phyloP scores from a whole-genome alignment of 176 grass and related monocot genomes.

The Bolboschoenus planiculmis region DNA sequence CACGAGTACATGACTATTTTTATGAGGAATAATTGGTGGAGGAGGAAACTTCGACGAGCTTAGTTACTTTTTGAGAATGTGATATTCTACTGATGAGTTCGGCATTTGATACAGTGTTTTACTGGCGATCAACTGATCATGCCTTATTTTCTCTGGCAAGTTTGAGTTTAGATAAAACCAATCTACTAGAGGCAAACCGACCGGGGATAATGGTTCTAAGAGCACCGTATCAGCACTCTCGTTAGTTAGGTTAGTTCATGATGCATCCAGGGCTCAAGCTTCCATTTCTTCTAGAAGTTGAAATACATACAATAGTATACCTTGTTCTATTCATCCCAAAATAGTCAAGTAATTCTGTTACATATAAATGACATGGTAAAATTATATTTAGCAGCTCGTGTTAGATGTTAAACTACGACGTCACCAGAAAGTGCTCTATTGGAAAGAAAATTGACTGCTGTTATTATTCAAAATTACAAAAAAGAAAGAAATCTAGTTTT shows the following conservation, averaged over 20 bases:
- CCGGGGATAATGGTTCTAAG: neutral
- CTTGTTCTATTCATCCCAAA: neutral
- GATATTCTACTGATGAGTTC: neutral
- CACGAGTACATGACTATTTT: neutral
- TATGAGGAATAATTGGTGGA: neutral
- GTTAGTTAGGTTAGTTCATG: neutral
- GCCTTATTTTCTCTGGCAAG: neutral
- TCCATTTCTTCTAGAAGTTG: neutral
- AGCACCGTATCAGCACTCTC: neutral
- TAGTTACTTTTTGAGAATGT: neutral
- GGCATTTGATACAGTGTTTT: neutral
- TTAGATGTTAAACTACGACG: neutral
- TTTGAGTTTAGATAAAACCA: neutral
- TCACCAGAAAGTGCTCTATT: neutral
- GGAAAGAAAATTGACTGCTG: neutral
- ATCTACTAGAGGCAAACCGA: neutral
- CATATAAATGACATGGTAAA: neutral
- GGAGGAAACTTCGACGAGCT: neutral
- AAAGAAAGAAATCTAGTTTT: neutral
- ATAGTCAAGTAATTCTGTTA: too few relatives aligned
- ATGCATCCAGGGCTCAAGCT: too few relatives aligned
- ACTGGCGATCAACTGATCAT: neutral
- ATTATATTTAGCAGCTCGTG: neutral
- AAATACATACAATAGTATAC: neutral
- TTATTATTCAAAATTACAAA: neutral